phyloP scores from a whole-genome alignment of 2,329 filamentous ascomycete genomes.

The Microdochium trichocladiopsis region DNA sequence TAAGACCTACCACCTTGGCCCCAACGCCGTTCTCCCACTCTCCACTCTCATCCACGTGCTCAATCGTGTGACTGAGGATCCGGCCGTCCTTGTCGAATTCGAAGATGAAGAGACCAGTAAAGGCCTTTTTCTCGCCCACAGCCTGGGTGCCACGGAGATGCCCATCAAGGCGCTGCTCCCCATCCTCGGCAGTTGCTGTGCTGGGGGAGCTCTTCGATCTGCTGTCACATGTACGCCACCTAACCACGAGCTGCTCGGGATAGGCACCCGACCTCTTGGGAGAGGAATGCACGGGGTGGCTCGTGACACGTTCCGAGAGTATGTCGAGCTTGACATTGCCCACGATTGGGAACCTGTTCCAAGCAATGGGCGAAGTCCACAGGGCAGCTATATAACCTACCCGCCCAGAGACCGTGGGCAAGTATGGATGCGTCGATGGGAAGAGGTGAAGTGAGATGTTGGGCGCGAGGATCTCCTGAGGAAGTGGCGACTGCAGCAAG shows the following conservation, averaged over 20 bases:
- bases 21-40: slow-evolving; percentile 77
- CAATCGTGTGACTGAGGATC: slow-evolving; percentile 83
- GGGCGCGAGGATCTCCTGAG: slow-evolving; percentile 70
- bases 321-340: slow-evolving; percentile 87
- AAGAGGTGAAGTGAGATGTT: slow-evolving; percentile 66
- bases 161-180: slow-evolving; percentile 24
- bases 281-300: slow-evolving; percentile 41
- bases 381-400: slow-evolving; percentile 89
- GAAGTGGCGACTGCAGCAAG: slow-evolving; percentile 58
- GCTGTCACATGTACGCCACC: slow-evolving; percentile 66
- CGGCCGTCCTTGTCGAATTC: slow-evolving; percentile 86
- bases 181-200: background rate
- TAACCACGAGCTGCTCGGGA: slow-evolving; percentile 80
- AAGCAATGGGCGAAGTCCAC: slow-evolving; percentile 93
- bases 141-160: slow-evolving; percentile 32
- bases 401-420: slow-evolving; percentile 85
- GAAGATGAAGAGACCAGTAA: slow-evolving; percentile 89
- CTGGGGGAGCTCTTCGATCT: slow-evolving; percentile 30
- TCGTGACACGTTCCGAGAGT: slow-evolving; percentile 80
- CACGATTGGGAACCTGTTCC: slow-evolving; percentile 86
- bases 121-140: slow-evolving; percentile 62
- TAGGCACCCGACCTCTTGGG: slow-evolving; percentile 44
- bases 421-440: slow-evolving; percentile 73
- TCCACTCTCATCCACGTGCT: slow-evolving; percentile 78
- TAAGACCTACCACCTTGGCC: slow-evolving; percentile 80